phyloP scores from a whole-genome alignment of 192 early-diverging fungal genomes.

The Glomus cerebriforme region DNA sequence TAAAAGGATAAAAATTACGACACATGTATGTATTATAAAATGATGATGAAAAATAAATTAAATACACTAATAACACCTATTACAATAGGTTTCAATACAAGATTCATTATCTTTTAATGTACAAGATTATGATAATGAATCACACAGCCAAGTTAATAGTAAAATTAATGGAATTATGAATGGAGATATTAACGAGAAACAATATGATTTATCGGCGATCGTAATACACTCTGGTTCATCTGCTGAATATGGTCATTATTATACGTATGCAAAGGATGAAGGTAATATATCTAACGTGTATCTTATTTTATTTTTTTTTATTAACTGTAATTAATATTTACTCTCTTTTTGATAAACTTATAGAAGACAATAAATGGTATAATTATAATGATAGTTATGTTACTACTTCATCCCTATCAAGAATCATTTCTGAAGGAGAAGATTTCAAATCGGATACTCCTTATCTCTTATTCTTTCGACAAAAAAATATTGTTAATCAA shows the following conservation, averaged over 20 bases:
- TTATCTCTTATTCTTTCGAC: conserved; percentile 48
- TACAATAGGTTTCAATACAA: not conserved
- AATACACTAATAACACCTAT: not conserved
- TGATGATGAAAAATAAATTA: not conserved
- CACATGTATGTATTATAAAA: conserved; percentile 17
- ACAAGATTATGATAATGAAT: not conserved
- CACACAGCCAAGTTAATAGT: not conserved
- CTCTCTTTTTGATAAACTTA: not conserved
- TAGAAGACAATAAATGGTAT: conserved; percentile 31
- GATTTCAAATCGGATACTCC: conserved; percentile 46
- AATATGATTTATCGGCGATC: conserved; percentile 49
- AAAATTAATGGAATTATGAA: not conserved
- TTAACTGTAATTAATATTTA: not conserved
- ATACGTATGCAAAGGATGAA: conserved; percentile 48
- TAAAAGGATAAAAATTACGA: conserved; percentile 29
- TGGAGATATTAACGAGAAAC: not conserved
- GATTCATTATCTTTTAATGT: not conserved
- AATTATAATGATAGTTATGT: conserved; percentile 45
- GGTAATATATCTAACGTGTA: not conserved
- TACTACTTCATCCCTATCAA: conserved; percentile 32
- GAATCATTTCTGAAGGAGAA: conserved; percentile 21
- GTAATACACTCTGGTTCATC: conserved; percentile 50
- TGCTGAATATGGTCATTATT: conserved; percentile 56
- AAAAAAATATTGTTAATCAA: not conserved
- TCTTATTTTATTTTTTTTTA: not conserved